Evolutionary conservation across 306 rosid species (phyloP).

Genomic region (Mucuna pruriens): DNA sequence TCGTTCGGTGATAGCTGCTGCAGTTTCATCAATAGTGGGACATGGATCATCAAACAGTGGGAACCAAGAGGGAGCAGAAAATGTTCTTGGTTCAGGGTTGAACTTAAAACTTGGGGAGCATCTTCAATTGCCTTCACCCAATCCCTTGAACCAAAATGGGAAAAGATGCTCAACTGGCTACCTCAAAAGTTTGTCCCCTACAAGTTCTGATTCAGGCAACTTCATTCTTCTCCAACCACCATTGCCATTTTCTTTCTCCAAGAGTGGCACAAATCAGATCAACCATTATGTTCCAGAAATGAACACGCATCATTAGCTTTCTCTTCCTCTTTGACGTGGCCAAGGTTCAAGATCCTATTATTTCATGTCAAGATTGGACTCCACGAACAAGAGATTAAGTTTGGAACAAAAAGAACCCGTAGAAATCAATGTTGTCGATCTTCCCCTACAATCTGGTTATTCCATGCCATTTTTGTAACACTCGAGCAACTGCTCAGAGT

Average conservation of each 20-base stretch:
- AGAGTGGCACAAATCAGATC: constrained; percentile 31
- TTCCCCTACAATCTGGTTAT: background rate
- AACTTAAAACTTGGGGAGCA: constrained; percentile 43
- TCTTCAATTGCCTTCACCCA: constrained; percentile 33
- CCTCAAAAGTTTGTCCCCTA: constrained; percentile 47
- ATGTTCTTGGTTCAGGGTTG: constrained; percentile 40
- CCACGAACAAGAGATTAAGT: background rate
- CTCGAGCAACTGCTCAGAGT: background rate
- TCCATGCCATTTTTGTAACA: constrained; percentile 4
- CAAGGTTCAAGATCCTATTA: background rate
- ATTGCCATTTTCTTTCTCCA: constrained; percentile 42
- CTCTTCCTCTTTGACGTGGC: background rate
- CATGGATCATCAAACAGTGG: constrained; percentile 46
- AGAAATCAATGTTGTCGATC: constrained; percentile 17
- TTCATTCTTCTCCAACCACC: constrained; percentile 49
- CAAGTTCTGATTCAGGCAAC: constrained; percentile 41
- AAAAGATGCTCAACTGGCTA: constrained; percentile 41
- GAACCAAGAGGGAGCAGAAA: constrained; percentile 34
- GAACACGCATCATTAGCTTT: constrained; percentile 26
- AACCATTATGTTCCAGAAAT: constrained; percentile 17
- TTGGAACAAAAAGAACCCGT: background rate
- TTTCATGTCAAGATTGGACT: background rate
- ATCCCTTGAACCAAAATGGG: constrained; percentile 44
- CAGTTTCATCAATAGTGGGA: constrained; percentile 63
- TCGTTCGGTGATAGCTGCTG: constrained; percentile 58